phyloP scores from a whole-genome alignment of 2,329 filamentous ascomycete genomes.

The Verticillium tricorpus region DNA sequence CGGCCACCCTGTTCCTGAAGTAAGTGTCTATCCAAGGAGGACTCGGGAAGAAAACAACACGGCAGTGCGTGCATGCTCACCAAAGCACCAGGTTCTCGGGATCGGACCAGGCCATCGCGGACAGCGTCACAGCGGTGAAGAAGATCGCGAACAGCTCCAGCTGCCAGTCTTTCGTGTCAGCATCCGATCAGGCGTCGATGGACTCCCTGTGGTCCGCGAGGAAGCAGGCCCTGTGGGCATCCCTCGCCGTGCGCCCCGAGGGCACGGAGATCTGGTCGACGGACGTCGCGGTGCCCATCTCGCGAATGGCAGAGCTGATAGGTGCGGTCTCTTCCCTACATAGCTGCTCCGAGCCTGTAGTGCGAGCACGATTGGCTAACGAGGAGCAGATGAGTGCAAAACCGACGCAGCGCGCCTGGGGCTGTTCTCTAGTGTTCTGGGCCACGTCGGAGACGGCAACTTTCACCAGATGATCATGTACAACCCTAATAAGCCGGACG shows the following conservation, averaged over 20 bases:
- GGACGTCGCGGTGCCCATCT: conserved; percentile 75
- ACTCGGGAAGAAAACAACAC: neutral
- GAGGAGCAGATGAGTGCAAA: conserved; percentile 53
- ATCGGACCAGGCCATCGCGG: conserved; percentile 55
- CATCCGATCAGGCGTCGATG: conserved; percentile 58
- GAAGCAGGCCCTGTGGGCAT: conserved; percentile 70
- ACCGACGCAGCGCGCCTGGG: conserved; percentile 58
- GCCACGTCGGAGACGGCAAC: conserved; percentile 71
- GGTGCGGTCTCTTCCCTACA: conserved; percentile 13
- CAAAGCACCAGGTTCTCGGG: conserved; percentile 35
- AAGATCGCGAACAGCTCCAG: conserved; percentile 43
- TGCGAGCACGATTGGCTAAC: neutral
- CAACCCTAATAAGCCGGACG: conserved; percentile 46
- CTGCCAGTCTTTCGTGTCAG: conserved; percentile 64
- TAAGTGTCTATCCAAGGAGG: conserved; percentile 23
- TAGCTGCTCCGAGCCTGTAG: too few relatives aligned
- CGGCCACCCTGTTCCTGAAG: conserved; percentile 73
- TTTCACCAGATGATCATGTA: conserved; percentile 55
- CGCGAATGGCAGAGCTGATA: conserved; percentile 66
- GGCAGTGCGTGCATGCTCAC: too few relatives aligned
- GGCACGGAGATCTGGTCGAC: conserved; percentile 70
- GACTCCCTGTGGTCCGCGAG: conserved; percentile 70
- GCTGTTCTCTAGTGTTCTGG: conserved; percentile 61
- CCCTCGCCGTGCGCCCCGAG: conserved; percentile 59
- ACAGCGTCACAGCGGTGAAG: conserved; percentile 53